Evolutionary conservation across 2,329 filamentous ascomycete species (phyloP), one percentile per base, ranked within the genome.

Genomic region (Bipolaris oryzae): DNA sequence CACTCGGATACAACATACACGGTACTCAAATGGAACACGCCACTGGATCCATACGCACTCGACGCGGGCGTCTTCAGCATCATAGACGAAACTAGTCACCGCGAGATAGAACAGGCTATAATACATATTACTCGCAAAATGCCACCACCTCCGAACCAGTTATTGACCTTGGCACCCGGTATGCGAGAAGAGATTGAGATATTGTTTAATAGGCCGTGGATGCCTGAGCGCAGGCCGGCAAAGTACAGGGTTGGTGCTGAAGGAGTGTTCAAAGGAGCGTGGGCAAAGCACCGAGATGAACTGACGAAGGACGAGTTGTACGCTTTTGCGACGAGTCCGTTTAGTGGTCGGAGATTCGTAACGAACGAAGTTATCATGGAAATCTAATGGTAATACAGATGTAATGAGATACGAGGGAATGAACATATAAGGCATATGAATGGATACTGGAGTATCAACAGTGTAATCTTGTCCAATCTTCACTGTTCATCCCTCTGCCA

Each of bases 21-120:
- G 0, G 48, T 80, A 7, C 63, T 77, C 21, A 74, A 69, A 60
- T 79, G 77, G 77, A 70, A 74, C 44, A 76, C 76, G 1, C 77
- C 77, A 5, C 63, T 80, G 39, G 78, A 80, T 53, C 57, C 68
- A 1, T 63, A 71, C 34, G 76, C 76, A 9, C 53, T 75, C 16
- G 75, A 75, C 18, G 72, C 75, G 3, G 77, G 77, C 15, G 67
- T 79, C 4, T 75, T 79, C 57, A 70, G 58, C 13, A 63, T 78
- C 21, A 55, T 59, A 5, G 61, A 77, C 45, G 60, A 55, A 15
- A 62, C 63, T 0, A 70, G 67, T 4, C 71, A 68, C 0, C 53
- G 71, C 4, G 64, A 69, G 34, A 56, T 78, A 6, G 45, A 67
- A 37, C 72, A 71, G 3, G 58, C 71, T 11, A 59, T 67, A 3